phyloP scores from a whole-genome alignment of 2,329 filamentous ascomycete species.

The Phaeosphaeriaceae sp. region DNA sequence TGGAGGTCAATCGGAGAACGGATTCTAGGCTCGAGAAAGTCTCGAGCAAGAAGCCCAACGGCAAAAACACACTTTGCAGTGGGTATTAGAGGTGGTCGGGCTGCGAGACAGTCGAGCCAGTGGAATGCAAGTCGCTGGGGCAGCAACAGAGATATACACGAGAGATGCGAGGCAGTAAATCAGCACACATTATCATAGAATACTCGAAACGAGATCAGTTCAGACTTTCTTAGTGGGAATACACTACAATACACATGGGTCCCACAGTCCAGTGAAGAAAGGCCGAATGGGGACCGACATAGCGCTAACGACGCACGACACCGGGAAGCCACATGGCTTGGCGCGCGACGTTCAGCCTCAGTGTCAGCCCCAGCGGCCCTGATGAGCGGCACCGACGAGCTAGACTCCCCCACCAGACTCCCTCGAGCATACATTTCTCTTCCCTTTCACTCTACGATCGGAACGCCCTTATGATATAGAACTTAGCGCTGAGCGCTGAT shows the following conservation, averaged over 20 bases:
- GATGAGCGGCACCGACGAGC: not conserved
- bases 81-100: too few species aligned
- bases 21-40: too few species aligned
- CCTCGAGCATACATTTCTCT: not conserved
- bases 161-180: too few species aligned
- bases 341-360: slow-evolving; percentile 5
- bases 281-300: not conserved
- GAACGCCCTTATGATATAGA: not conserved
- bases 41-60: too few species aligned
- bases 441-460: not conserved
- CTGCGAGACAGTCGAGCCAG: too few species aligned
- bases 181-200: too few species aligned
- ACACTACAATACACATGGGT: not conserved
- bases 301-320: not conserved
- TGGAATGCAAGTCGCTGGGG: too few species aligned
- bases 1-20: too few species aligned
- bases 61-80: too few species aligned
- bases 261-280: not conserved
- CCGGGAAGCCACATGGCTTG: slow-evolving; percentile 4
- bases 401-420: not conserved
- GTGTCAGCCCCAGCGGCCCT: not conserved
- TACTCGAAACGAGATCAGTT: not conserved
- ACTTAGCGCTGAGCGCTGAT: not conserved
- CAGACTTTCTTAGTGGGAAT: not conserved
- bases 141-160: too few species aligned